Percentiles rank a stretch among this genome's conserved stretches.
Conservation (phyloP, 2,329 filamentous ascomycete species). For the Rosellinia necatrix region DNA sequence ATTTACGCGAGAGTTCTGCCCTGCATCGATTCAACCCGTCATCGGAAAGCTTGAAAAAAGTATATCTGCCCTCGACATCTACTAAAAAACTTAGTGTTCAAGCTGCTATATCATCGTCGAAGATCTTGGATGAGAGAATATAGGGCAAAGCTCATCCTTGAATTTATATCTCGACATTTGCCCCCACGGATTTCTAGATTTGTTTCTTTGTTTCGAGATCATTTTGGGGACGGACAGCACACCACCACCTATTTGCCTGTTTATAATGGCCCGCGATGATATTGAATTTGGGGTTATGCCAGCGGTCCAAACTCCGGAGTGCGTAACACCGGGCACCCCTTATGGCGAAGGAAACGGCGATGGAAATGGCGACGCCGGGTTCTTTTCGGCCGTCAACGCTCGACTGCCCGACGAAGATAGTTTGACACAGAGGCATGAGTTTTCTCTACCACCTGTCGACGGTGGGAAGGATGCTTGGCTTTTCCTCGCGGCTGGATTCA, state of each 20-base stretch:
- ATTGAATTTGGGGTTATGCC: conserved; percentile 16
- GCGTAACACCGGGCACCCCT: conserved; percentile 12
- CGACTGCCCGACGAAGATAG: conserved; percentile 10
- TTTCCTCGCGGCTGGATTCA: conserved; percentile 54
- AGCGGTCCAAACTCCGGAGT: conserved; percentile 14
- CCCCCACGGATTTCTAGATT: too few species aligned
- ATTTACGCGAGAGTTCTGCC: conserved; percentile 24
- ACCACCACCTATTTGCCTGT: background rate
- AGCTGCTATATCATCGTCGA: too few species aligned
- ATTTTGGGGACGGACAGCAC: too few species aligned
- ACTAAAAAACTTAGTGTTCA: too few species aligned
- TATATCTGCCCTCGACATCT: conserved; percentile 16
- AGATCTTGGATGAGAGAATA: too few species aligned
- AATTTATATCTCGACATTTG: background rate
- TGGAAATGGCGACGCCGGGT: conserved; percentile 6
- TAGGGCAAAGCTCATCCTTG: too few species aligned
- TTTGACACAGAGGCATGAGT: conserved; percentile 18
- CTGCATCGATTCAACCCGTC: conserved; percentile 16
- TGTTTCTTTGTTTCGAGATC: too few species aligned
- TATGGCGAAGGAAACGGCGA: conserved; percentile 10
- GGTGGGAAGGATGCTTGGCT: conserved; percentile 43
- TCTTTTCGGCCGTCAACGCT: conserved; percentile 6
- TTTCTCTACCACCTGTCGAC: conserved; percentile 36
- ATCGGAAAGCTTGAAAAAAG: conserved; percentile 17
- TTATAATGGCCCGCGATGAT: conserved; percentile 16